Percentiles rank a stretch among this genome's conserved stretches.
Conservation (phyloP, 441 rosid genomes). For the Pelargonium citronellum region DNA sequence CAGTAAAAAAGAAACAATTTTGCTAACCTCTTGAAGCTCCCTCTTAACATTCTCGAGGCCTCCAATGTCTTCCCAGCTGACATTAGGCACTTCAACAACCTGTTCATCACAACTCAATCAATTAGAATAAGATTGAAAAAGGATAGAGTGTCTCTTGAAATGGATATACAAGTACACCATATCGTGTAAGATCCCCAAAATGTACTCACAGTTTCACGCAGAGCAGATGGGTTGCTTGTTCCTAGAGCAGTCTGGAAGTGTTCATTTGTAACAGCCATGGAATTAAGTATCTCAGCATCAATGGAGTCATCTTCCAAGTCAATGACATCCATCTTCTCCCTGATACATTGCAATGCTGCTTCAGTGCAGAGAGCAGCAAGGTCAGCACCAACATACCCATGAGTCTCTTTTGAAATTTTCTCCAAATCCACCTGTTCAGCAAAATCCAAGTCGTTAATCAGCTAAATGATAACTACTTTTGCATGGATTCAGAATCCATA, state of each 20-base stretch:
- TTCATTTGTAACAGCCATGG: constrained; percentile 68
- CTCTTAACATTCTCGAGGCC: constrained; percentile 68
- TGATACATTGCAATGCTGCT: constrained; percentile 66
- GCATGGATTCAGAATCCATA: not conserved
- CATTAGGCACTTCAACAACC: constrained; percentile 77
- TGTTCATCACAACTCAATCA: constrained; percentile 13
- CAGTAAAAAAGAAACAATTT: not conserved
- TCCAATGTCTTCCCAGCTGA: constrained; percentile 62
- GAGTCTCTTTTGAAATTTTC: constrained; percentile 60
- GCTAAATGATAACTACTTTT: not conserved
- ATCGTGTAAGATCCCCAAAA: not conserved
- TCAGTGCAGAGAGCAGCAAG: constrained; percentile 73
- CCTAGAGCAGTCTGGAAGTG: constrained; percentile 74
- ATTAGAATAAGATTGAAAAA: constrained; percentile 15
- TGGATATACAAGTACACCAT: not conserved
- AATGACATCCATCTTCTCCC: constrained; percentile 76
- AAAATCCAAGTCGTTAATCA: not conserved
- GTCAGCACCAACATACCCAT: constrained; percentile 73
- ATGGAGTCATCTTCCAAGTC: constrained; percentile 69
- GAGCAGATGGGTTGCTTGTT: constrained; percentile 73
- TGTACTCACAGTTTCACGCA: constrained; percentile 43
- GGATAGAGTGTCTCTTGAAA: not conserved
- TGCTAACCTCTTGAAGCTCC: constrained; percentile 66
- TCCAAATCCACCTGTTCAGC: constrained; percentile 51
- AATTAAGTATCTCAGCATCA: constrained; percentile 69